Evolutionary conservation across 768 basidiomycete species (phyloP).

Genomic region (Amanita pseudoporphyria): DNA sequence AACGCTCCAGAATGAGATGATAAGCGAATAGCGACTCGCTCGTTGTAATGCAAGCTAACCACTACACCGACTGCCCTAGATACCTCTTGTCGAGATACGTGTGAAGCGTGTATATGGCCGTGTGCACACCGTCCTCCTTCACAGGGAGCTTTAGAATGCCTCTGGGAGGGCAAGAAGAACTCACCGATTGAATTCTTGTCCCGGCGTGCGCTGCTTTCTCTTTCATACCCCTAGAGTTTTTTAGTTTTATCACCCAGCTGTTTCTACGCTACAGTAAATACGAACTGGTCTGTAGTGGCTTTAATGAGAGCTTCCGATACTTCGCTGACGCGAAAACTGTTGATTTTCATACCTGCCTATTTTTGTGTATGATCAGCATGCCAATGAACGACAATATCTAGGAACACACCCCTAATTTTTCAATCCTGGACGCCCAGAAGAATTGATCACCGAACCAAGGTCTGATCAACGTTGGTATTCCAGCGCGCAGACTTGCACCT

Average conservation of each 20-base stretch:
- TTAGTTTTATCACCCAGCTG: not conserved
- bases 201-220: conserved; percentile 43
- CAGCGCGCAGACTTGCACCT: conserved; percentile 54
- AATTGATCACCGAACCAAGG: conserved; percentile 67
- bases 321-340: conserved; percentile 35
- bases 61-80: not conserved
- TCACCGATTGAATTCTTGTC: conserved; percentile 24
- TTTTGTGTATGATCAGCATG: not conserved
- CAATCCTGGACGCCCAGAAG: conserved; percentile 58
- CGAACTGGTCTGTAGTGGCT: conserved; percentile 44
- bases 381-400: not conserved
- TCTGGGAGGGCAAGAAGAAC: conserved; percentile 7
- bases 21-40: not conserved
- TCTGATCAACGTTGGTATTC: conserved; percentile 58
- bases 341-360: conserved; percentile 42
- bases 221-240: conserved; percentile 38
- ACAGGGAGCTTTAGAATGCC: conserved; percentile 1
- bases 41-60: not conserved
- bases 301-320: conserved; percentile 44
- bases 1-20: not conserved
- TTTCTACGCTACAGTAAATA: not conserved
- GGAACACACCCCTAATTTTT: conserved; percentile 44
- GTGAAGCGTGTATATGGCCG: conserved; percentile 47
- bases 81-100: conserved; percentile 31
- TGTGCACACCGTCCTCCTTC: conserved; percentile 49